Evolutionary conservation across 441 rosid species (phyloP), one percentile per base, ranked within the genome.

Genomic region (Adansonia gregorii): DNA sequence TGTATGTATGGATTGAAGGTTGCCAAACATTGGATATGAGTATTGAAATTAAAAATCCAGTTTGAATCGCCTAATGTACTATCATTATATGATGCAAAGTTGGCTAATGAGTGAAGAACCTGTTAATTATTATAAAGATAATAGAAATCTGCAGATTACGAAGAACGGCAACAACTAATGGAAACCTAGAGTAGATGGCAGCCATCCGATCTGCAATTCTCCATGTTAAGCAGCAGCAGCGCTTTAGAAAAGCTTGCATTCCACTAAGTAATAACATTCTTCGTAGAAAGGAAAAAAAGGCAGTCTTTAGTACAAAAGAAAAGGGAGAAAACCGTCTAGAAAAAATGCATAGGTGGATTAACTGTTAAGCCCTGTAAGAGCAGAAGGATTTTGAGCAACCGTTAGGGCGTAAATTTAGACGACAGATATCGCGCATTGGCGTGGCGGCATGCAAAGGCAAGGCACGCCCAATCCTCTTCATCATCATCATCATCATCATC

Each of bases 371-470:
- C 14, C 14, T 8, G 10, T 3, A n/a, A 54, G 20, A 54, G 3
- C 0, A 51, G 1, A 48, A 14, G 15, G 9, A 20, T 6, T 4
- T 11, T 52, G 68, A 20, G 58, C 24, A 43, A 65, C 60, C 67
- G 58, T 58, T 55, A 3, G 64, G 54, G 70, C 77, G 55, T 76
- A 76, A 65, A 72, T 60, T 66, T 78, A 55, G 81, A 73, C 56
- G 55, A 68, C 8, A 48, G 77, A 74, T 22, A 52, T 54, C 46
- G 67, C 51, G 82, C 78, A 81, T 67, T 79, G 78, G 55, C 51
- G 65, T 67, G 52, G 72, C 10, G 35, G 64, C 64, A 59, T 0
- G 15, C 24, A 20, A 61, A 52, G 52, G 70, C 24, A 64, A 55
- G 58, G 82, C 75, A 66, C 22, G 68, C 77, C 15, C 24, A 79